Percentiles rank a stretch among this genome's conserved stretches.
These are phyloP conservation scores for Ustilago xerochloae DNA, from an alignment of 1,284 basidiomycete species.

Conservation along the genomic window DNA sequence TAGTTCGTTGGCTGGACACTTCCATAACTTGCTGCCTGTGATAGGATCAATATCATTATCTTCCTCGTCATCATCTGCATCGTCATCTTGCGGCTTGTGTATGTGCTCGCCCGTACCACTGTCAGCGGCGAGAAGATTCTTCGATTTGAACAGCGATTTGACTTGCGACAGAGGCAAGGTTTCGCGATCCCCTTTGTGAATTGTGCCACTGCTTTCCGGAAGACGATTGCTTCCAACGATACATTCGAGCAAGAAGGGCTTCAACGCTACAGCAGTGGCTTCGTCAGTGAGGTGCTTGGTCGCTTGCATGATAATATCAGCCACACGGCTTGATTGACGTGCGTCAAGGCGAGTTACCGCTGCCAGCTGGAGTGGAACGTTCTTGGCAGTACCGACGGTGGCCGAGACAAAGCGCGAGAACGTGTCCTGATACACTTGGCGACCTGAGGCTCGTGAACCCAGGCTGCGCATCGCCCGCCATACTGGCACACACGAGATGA, in stretches of 20 bases:
- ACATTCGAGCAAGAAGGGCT: constrained; percentile 28
- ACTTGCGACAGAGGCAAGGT: constrained; percentile 22
- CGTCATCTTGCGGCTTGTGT: constrained; percentile 58
- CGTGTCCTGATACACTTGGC: constrained; percentile 8
- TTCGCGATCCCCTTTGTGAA: constrained; percentile 5
- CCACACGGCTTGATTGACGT: constrained; percentile 19
- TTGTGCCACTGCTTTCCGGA: neutral
- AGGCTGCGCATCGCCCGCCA: constrained; percentile 24
- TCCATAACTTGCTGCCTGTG: constrained; percentile 69
- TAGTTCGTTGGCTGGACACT: constrained; percentile 71
- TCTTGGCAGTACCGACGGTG: neutral
- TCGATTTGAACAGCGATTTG: constrained; percentile 15
- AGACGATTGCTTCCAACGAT: constrained; percentile 17
- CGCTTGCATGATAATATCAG: constrained; percentile 10
- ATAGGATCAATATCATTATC: constrained; percentile 53
- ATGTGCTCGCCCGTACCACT: constrained; percentile 29
- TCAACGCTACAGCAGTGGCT: constrained; percentile 2
- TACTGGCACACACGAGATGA: constrained; percentile 20
- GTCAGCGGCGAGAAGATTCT: neutral
- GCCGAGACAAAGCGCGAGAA: constrained; percentile 41
- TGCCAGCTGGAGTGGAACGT: constrained; percentile 12
- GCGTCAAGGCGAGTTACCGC: constrained; percentile 27
- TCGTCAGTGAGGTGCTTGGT: constrained; percentile 2
- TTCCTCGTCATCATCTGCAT: constrained; percentile 29
- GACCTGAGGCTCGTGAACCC: constrained; percentile 27